Conservation (phyloP, 2,329 filamentous ascomycete species). For the Metarhizium guizhouense region DNA sequence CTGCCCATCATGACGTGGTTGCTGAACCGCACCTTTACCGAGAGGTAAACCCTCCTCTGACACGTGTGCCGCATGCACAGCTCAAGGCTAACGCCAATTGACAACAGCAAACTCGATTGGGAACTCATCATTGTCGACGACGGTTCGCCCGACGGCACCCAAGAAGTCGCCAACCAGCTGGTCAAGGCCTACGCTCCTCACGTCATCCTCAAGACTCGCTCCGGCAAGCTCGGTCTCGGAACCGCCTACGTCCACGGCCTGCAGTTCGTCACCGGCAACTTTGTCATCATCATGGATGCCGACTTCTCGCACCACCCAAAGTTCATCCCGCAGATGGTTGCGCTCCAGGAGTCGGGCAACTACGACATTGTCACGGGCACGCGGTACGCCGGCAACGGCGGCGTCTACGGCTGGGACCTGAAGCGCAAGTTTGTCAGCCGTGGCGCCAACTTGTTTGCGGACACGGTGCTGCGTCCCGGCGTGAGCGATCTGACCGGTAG, state of each 20-base stretch:
- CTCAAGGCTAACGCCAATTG: not conserved
- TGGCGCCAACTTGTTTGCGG: conserved; percentile 90
- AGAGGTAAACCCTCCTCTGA: conserved; percentile 53
- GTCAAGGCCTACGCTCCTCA: conserved; percentile 73
- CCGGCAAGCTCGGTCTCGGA: conserved; percentile 93
- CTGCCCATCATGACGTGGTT: conserved; percentile 94
- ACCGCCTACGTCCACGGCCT: conserved; percentile 95
- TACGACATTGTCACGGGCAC: conserved; percentile 98
- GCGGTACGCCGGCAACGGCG: conserved; percentile 79
- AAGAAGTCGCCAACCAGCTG: conserved; percentile 83
- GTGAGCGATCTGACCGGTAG: conserved; percentile 93
- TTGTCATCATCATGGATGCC: conserved; percentile 99
- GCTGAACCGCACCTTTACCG: conserved; percentile 82
- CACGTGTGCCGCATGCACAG: not conserved
- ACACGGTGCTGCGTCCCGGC: conserved; percentile 84
- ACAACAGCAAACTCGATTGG: conserved; percentile 79
- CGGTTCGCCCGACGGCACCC: conserved; percentile 91
- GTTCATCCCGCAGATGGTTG: conserved; percentile 94
- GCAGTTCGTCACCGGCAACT: conserved; percentile 85
- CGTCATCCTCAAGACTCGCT: conserved; percentile 76
- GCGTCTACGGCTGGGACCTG: conserved; percentile 94
- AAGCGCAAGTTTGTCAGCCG: conserved; percentile 79
- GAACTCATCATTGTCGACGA: conserved; percentile 98
- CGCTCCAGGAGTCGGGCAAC: conserved; percentile 62
- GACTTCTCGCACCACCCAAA: conserved; percentile 99